Conservation (phyloP, 2,329 filamentous ascomycete species). For the Tolypocladium album region DNA sequence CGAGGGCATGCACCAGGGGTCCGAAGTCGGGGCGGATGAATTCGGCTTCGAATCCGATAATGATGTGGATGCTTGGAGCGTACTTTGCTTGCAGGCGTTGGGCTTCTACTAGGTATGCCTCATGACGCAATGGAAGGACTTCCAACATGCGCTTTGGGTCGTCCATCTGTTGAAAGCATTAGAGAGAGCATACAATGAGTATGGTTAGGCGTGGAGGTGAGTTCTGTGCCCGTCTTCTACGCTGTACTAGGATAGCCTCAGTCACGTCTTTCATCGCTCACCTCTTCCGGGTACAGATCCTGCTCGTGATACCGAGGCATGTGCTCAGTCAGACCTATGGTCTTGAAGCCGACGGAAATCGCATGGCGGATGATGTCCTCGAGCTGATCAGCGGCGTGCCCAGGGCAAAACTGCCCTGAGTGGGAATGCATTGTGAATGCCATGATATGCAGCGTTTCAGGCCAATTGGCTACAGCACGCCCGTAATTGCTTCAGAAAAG, state of each 20-base stretch:
- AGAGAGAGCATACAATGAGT: neutral
- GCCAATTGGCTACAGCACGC: neutral
- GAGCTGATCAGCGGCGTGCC: constrained; percentile 75
- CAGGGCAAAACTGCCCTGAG: constrained; percentile 91
- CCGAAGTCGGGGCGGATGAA: constrained; percentile 67
- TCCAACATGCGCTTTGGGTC: constrained; percentile 37
- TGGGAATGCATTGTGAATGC: constrained; percentile 97
- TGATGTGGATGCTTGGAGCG: constrained; percentile 57
- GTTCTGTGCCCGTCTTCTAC: neutral
- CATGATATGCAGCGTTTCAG: constrained; percentile 40
- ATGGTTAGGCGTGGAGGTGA: neutral
- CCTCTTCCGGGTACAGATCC: constrained; percentile 92
- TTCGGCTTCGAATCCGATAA: constrained; percentile 88
- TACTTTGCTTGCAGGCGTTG: constrained; percentile 61
- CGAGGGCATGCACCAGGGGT: constrained; percentile 49
- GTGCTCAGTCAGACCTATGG: constrained; percentile 86
- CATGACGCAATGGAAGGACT: constrained; percentile 44
- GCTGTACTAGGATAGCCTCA: constrained; percentile 6
- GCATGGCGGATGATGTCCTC: constrained; percentile 76
- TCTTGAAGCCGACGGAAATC: constrained; percentile 66
- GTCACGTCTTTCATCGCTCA: constrained; percentile 18
- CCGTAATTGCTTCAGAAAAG: neutral
- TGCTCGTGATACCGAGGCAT: constrained; percentile 67
- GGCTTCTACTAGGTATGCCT: constrained; percentile 68
- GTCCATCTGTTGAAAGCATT: constrained; percentile 27